Percentiles rank a stretch among this genome's conserved stretches.
These are phyloP conservation scores for Dactylellina haptotyla DNA, from an alignment of 2,329 filamentous ascomycete genomes.

Conservation along the genomic window DNA sequence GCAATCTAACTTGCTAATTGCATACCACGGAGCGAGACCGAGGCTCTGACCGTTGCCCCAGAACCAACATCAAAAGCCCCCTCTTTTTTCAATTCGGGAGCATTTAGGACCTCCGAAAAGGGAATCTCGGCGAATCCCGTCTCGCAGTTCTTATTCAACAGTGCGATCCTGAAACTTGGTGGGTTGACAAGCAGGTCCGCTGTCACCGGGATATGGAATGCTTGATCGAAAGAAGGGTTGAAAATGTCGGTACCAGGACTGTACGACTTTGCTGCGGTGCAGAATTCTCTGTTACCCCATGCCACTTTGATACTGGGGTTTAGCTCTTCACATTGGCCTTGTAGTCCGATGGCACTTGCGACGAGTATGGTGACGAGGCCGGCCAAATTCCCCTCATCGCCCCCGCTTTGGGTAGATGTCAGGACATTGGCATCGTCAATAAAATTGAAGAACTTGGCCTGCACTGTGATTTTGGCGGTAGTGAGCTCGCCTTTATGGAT, in stretches of 20 bases:
- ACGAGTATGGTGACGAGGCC: constrained; percentile 64
- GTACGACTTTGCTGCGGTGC: constrained; percentile 63
- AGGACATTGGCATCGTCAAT: constrained; percentile 60
- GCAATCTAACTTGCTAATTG: constrained; percentile 18
- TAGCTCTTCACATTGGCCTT: constrained; percentile 63
- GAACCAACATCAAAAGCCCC: constrained; percentile 61
- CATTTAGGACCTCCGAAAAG: constrained; percentile 60
- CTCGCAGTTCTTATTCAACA: constrained; percentile 61
- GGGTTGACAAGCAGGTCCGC: constrained; percentile 58
- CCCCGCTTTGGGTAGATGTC: constrained; percentile 58
- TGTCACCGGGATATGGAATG: constrained; percentile 63
- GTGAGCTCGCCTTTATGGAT: constrained; percentile 61
- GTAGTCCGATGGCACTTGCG: constrained; percentile 62
- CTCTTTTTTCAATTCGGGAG: constrained; percentile 59
- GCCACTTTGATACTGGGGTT: constrained; percentile 64
- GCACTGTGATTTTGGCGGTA: constrained; percentile 60
- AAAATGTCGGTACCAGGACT: constrained; percentile 65
- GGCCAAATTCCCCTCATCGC: constrained; percentile 59
- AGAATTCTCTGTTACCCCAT: constrained; percentile 63
- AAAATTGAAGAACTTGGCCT: constrained; percentile 63
- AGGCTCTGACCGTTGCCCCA: constrained; percentile 61
- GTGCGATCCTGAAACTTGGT: constrained; percentile 59
- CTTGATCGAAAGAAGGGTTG: constrained; percentile 65
- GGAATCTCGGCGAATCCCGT: constrained; percentile 60
- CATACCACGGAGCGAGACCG: constrained; percentile 60